phyloP scores from a whole-genome alignment of 441 rosid species.

The Cnidoscolus chayamansa region DNA sequence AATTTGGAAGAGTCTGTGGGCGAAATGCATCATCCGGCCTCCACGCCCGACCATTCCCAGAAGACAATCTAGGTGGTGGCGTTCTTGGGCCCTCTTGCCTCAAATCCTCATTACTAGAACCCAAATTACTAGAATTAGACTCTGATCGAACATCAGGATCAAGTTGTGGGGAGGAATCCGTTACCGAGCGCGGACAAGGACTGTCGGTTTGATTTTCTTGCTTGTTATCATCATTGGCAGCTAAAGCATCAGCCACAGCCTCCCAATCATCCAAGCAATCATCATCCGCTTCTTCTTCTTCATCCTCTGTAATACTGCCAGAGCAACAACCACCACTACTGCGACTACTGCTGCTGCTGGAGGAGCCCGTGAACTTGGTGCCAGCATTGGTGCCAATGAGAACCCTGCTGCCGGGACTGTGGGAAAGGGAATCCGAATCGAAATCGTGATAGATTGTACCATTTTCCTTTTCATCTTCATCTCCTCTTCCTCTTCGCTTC shows the following conservation, averaged over 20 bases:
- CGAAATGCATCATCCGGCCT: conserved; percentile 73
- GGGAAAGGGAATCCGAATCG: conserved; percentile 57
- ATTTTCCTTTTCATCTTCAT: conserved; percentile 25
- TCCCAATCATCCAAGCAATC: conserved; percentile 94
- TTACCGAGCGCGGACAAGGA: conserved; percentile 22
- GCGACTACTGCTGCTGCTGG: conserved; percentile 47
- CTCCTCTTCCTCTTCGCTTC: conserved; percentile 27
- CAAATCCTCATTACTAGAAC: conserved; percentile 17
- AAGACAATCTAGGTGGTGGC: conserved; percentile 31
- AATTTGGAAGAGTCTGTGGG: conserved; percentile 80
- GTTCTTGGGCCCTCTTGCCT: conserved; percentile 30
- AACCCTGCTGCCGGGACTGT: conserved; percentile 53
- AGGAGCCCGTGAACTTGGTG: conserved; percentile 44
- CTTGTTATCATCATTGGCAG: conserved; percentile 55
- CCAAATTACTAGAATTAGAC: conserved; percentile 18
- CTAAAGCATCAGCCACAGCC: conserved; percentile 89
- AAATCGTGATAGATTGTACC: conserved; percentile 49
- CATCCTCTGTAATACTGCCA: conserved; percentile 79
- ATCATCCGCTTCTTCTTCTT: conserved; percentile 51
- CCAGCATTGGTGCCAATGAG: conserved; percentile 46
- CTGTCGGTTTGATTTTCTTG: conserved; percentile 31
- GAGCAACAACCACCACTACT: conserved; percentile 80
- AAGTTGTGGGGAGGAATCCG: conserved; percentile 27
- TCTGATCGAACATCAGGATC: conserved; percentile 28
- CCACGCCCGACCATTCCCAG: conserved; percentile 61